Evolutionary conservation across 331 rosid species (phyloP).

Genomic region (Phaseolus coccineus): DNA sequence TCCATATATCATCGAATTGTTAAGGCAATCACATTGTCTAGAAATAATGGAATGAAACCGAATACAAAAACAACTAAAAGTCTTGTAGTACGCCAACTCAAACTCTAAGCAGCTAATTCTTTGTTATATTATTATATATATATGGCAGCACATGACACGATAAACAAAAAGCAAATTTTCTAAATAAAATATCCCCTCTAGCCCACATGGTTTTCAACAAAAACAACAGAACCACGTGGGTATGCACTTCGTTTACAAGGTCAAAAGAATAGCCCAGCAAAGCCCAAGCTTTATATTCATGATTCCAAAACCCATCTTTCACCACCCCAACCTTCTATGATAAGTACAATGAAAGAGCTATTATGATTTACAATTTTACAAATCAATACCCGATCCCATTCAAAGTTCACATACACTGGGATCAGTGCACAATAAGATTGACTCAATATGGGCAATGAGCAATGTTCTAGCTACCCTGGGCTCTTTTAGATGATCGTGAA

Average conservation of each 20-base stretch:
- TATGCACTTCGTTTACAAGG: conserved; percentile 56
- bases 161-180: conserved; percentile 47
- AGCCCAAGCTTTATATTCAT: conserved; percentile 56
- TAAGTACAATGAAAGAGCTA: conserved; percentile 59
- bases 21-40: not conserved
- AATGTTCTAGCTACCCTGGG: conserved; percentile 58
- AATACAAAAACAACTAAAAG: not conserved
- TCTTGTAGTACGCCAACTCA: conserved; percentile 11
- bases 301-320: conserved; percentile 60
- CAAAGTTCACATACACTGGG: conserved; percentile 50
- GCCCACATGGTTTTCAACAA: conserved; percentile 80
- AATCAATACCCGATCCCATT: conserved; percentile 66
- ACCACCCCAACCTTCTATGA: conserved; percentile 66
- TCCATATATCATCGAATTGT: not conserved
- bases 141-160: conserved; percentile 39
- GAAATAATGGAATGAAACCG: not conserved
- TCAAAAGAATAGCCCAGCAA: conserved; percentile 74
- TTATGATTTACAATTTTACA: conserved; percentile 92
- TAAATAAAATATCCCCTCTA: conserved; percentile 50
- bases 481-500: conserved; percentile 64
- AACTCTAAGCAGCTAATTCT: conserved; percentile 47
- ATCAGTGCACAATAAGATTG: conserved; percentile 50
- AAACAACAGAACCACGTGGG: conserved; percentile 87
- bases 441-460: conserved; percentile 46
- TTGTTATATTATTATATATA: conserved; percentile 26